phyloP scores from a whole-genome alignment of 805 yeast species.

The Kockiozyma suomiensis region DNA sequence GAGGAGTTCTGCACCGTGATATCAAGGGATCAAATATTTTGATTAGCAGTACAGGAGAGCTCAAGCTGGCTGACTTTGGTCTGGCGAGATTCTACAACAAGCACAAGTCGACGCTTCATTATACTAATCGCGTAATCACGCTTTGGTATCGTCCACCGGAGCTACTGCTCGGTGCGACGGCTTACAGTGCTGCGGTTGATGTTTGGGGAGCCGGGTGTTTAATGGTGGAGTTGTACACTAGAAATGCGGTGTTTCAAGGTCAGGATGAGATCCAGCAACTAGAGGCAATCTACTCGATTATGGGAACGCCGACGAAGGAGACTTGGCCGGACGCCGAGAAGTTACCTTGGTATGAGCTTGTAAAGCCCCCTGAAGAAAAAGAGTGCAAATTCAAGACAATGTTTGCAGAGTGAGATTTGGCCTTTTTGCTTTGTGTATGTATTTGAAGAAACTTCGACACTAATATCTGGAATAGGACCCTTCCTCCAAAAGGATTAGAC shows the following conservation, averaged over 20 bases:
- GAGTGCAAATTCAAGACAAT: slow-evolving; percentile 46
- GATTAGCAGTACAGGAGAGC: slow-evolving; percentile 69
- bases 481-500: slow-evolving; percentile 49
- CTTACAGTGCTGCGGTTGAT: slow-evolving; percentile 88
- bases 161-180: slow-evolving; percentile 83
- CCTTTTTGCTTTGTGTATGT: too few species aligned
- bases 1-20: slow-evolving; percentile 76
- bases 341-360: slow-evolving; percentile 91
- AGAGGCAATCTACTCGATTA: slow-evolving; percentile 68
- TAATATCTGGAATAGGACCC: slow-evolving; percentile 8
- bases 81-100: slow-evolving; percentile 59
- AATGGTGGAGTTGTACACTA: slow-evolving; percentile 75
- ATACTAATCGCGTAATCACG: slow-evolving; percentile 93
- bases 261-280: slow-evolving; percentile 85
- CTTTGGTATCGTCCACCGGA: slow-evolving; percentile 99
- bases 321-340: slow-evolving; percentile 78
- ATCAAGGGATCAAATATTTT: slow-evolving; percentile 95
- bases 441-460: too few species aligned
- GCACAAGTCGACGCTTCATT: slow-evolving; percentile 59
- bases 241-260: slow-evolving; percentile 81
- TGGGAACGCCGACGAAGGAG: slow-evolving; percentile 81
- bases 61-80: slow-evolving; percentile 96
- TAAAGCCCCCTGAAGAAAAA: slow-evolving; percentile 56
- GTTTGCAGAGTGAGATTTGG: slow-evolving; percentile 49
- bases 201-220: slow-evolving; percentile 97